Conservation (phyloP, 129 eudicot genomes). For the carrot (Daucus carota) region DH1_v3.0 NC_030385.2:11684501-11685000, state of each 20-base stretch:
- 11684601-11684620: conserved; percentile 65
- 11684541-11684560: conserved; percentile 68
- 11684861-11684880: background rate
- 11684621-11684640: conserved; percentile 42
- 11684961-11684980: conserved; percentile 73
- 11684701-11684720: background rate
- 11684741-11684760: background rate
- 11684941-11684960: conserved; percentile 11
- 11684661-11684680: background rate
- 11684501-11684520: conserved; percentile 74
- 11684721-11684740: conserved; percentile 10
- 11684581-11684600: conserved; percentile 94
- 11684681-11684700: background rate
- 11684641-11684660: conserved; percentile 1
- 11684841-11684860: background rate
- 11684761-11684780: background rate
- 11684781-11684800: background rate
- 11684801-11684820: background rate
- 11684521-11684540: conserved; percentile 60
- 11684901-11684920: background rate
- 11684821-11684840: background rate
- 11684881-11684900: background rate
- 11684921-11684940: background rate
- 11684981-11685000: conserved; percentile 95
- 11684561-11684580: conserved; percentile 94